Base-by-base conservation (phyloP, 495 filamentous ascomycete species). In the Aspergillus bridgeri region DNA sequence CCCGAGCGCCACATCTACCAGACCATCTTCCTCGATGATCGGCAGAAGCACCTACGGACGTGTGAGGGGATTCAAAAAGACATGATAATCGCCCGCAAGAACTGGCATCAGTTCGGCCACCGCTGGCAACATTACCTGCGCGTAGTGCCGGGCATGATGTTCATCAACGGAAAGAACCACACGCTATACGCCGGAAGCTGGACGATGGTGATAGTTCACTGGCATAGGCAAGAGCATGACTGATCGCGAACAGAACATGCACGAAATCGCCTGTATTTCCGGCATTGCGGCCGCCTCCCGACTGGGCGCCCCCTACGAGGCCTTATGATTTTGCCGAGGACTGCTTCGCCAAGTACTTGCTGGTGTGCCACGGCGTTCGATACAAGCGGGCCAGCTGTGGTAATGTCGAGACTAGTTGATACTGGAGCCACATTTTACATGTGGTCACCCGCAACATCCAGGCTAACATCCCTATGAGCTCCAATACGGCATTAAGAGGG, bases 41-140 rank as follows among this genome's bases (percentile, higher is more conserved):
- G 83, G 23, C 79, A 85, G 27, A 64, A 74, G 29, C 69, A 86
- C 42, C 68, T 92, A 2, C 92, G 90, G 89, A 87, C 85, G 0
- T 83, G 86, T 58, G 75, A 84, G 55, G 80, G 87, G 60, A 92
- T 95, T 54, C 83, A 87, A 62, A 65, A 80, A 54, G 68, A 68
- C 46, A 91, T 89, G 60, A 79, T 92, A 27, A 89, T 95, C 42
- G 74, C 81, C 11, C 75, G 77, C 49, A 88, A 92, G 62, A 90
- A 87, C 88, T 93, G 90, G 90, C 90, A 92, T 65, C 90, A 92
- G 67, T 83, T 92, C 21, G 88, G 89, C 19, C 90, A 95, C 65
- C 76, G 83, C 38, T 92, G 84, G 81, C 88, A 89, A 59, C 90
- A 95, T 66, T 93, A 92, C 67, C 68, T 86, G 0, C 78, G 86